Percentiles rank a stretch among this genome's conserved stretches.
Evolutionary conservation across 352 stramenopile species (phyloP).

Genomic region (Globisporangium canariense): DNA sequence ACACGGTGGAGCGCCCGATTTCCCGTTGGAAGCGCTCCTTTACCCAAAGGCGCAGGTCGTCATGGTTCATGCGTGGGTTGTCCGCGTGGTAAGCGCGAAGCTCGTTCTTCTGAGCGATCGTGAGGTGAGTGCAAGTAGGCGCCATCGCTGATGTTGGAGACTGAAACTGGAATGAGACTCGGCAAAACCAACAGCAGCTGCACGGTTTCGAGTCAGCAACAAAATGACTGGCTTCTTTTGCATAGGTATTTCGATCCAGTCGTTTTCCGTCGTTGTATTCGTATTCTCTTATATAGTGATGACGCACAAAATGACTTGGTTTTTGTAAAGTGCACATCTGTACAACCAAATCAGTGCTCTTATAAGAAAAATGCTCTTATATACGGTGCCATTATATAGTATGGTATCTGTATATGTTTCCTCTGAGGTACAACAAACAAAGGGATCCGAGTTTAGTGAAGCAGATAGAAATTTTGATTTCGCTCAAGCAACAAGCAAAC

Average conservation of each 20-base stretch:
- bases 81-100: background rate
- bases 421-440: background rate
- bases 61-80: slow-evolving; percentile 5
- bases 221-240: slow-evolving; percentile 1
- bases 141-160: background rate
- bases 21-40: background rate
- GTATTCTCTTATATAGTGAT: background rate
- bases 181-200: background rate
- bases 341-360: background rate
- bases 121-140: background rate
- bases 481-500: background rate
- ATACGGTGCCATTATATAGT: slow-evolving; percentile 4
- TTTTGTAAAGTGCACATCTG: background rate
- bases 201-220: background rate
- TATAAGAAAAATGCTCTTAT: background rate
- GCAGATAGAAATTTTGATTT: background rate
- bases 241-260: background rate
- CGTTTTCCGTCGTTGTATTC: background rate
- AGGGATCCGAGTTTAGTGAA: background rate
- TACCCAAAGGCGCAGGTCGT: background rate
- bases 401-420: background rate
- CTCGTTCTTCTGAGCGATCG: slow-evolving; percentile 3
- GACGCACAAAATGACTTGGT: background rate
- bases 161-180: slow-evolving; percentile 5
- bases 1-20: background rate